Percentiles rank a stretch among this genome's conserved stretches.
These are phyloP conservation scores for Ophiostoma perfectum DNA, from an alignment of 2,329 filamentous ascomycete genomes.

Conservation along the genomic window DNA sequence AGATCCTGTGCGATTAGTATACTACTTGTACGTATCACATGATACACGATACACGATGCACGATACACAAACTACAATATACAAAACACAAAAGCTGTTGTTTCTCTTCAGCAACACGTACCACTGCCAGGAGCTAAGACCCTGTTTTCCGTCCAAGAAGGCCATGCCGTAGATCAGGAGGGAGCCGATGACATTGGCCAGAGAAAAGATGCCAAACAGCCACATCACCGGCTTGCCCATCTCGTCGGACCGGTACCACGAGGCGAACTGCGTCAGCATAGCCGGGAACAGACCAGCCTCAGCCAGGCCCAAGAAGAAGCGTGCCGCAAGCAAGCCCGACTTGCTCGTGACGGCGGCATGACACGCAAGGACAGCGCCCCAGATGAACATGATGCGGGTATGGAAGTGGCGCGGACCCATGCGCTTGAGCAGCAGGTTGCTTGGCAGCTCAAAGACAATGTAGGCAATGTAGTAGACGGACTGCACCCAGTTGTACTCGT, in stretches of 20 bases:
- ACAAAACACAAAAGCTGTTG: too few species aligned
- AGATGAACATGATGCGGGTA: slow-evolving; percentile 38
- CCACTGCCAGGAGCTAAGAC: slow-evolving; percentile 23
- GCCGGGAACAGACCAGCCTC: slow-evolving; percentile 23
- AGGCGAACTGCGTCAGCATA: slow-evolving; percentile 20
- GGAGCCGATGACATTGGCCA: slow-evolving; percentile 20
- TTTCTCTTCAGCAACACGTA: not conserved
- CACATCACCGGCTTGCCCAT: slow-evolving; percentile 20
- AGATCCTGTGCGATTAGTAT: not conserved
- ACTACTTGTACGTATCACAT: too few species aligned
- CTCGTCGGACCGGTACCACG: slow-evolving; percentile 24
- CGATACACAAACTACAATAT: too few species aligned
- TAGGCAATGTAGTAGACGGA: slow-evolving; percentile 22
- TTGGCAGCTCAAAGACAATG: slow-evolving; percentile 43
- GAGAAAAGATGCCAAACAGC: slow-evolving; percentile 21
- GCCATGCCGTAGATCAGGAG: slow-evolving; percentile 20
- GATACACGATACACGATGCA: too few species aligned
- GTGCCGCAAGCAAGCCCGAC: slow-evolving; percentile 28
- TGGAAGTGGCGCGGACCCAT: slow-evolving; percentile 46
- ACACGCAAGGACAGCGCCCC: slow-evolving; percentile 39
- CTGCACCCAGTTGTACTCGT: slow-evolving; percentile 25
- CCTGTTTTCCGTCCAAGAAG: slow-evolving; percentile 21
- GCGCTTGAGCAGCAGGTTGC: slow-evolving; percentile 50
- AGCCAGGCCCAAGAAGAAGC: slow-evolving; percentile 42
- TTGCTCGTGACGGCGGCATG: slow-evolving; percentile 32